Conservation (phyloP, 257 asterid genomes). For the Solanum chmielewskii region DNA sequence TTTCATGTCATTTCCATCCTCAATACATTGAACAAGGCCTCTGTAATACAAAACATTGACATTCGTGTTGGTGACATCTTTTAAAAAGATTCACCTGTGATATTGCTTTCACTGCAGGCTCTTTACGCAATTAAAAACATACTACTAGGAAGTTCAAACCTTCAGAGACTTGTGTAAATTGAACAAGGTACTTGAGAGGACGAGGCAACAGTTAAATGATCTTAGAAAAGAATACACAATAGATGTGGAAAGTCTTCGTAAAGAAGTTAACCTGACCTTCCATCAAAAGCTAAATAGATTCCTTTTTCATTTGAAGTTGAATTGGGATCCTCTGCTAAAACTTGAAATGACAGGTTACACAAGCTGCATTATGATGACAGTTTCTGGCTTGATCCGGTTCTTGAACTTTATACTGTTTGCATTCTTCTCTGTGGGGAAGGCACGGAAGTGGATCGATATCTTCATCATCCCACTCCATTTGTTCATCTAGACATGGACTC, state of each 20-base stretch:
- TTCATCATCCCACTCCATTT: background rate
- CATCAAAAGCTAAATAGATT: slow-evolving; percentile 23
- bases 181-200: slow-evolving; percentile 37
- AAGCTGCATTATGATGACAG: slow-evolving; percentile 19
- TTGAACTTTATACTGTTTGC: background rate
- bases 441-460: background rate
- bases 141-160: slow-evolving; percentile 37
- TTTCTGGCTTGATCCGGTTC: background rate
- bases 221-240: slow-evolving; percentile 16
- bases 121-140: slow-evolving; percentile 57
- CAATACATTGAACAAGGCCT: background rate
- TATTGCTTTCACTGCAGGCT: slow-evolving; percentile 28
- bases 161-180: slow-evolving; percentile 48
- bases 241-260: slow-evolving; percentile 55
- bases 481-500: background rate
- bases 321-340: background rate
- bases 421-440: background rate
- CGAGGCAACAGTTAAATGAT: slow-evolving; percentile 13
- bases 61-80: background rate
- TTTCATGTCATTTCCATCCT: background rate
- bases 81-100: background rate
- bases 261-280: slow-evolving; percentile 50
- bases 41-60: background rate
- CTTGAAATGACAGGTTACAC: slow-evolving; percentile 18
- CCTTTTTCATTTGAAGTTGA: background rate